These are phyloP conservation scores for Hortaea sp. DNA, from an alignment of 2,329 filamentous ascomycete genomes.

Conservation along the genomic window DNA sequence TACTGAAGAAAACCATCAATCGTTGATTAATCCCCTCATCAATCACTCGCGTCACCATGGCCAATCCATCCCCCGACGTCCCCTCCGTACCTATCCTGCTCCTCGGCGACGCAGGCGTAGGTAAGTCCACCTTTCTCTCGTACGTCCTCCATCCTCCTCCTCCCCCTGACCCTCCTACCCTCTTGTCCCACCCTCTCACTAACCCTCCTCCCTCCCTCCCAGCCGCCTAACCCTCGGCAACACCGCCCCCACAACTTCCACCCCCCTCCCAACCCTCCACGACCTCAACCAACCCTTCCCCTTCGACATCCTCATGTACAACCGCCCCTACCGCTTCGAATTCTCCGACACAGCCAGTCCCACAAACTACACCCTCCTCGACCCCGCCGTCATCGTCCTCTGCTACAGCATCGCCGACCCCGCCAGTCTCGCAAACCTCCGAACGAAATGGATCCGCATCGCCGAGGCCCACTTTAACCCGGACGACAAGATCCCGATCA, in stretches of 20 bases:
- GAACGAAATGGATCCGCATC: slow-evolving; percentile 32
- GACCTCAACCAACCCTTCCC: slow-evolving; percentile 49
- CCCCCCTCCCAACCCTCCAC: slow-evolving; percentile 32
- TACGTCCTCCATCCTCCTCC: slow-evolving; percentile 29
- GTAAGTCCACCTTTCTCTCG: slow-evolving; percentile 55
- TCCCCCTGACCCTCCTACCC: not conserved
- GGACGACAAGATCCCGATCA: slow-evolving; percentile 43
- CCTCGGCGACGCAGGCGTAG: slow-evolving; percentile 49
- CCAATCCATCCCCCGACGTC: not conserved
- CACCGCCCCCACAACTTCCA: slow-evolving; percentile 12
- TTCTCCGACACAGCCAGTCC: slow-evolving; percentile 49
- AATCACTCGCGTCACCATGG: not conserved
- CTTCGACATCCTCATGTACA: slow-evolving; percentile 49
- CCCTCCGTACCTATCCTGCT: slow-evolving; percentile 42
- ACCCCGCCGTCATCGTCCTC: slow-evolving; percentile 46
- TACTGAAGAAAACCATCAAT: too few relatives aligned
- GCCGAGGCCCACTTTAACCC: slow-evolving; percentile 44
- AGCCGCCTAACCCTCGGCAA: slow-evolving; percentile 23
- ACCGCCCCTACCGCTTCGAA: slow-evolving; percentile 44
- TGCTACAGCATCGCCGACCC: slow-evolving; percentile 50
- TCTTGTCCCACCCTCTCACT: not conserved
- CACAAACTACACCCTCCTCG: slow-evolving; percentile 46
- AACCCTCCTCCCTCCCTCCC: not conserved
- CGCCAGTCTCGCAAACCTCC: slow-evolving; percentile 38
- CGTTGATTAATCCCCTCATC: too few relatives aligned